phyloP scores from a whole-genome alignment of 148 eudicot genomes.

The Rhododendron simsii region DNA sequence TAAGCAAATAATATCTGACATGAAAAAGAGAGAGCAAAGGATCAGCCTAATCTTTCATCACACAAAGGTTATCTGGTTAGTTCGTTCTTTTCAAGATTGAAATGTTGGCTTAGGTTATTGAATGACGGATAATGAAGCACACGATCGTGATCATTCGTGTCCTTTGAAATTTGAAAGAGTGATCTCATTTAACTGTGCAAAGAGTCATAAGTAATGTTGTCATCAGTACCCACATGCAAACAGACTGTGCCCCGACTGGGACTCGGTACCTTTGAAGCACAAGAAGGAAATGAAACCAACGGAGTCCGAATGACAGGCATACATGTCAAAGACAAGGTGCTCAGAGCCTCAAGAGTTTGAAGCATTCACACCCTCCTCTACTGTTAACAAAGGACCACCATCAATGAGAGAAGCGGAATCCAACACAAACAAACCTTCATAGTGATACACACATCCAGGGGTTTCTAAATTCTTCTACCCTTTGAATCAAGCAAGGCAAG shows the following conservation, averaged over 20 bases:
- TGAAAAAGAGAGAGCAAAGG: not conserved
- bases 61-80: not conserved
- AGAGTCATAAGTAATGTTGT: not conserved
- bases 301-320: not conserved
- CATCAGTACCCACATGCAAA: not conserved
- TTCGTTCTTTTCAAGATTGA: not conserved
- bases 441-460: not conserved
- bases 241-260: not conserved
- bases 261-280: not conserved
- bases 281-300: not conserved
- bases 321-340: not conserved
- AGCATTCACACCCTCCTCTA: not conserved
- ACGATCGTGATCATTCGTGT: not conserved
- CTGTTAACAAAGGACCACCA: not conserved
- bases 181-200: not conserved
- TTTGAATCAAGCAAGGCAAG: not conserved
- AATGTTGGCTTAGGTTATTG: not conserved
- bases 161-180: not conserved
- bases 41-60: not conserved
- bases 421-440: not conserved
- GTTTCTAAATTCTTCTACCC: not conserved
- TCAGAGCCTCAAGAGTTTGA: not conserved
- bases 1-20: not conserved
- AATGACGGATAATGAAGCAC: not conserved
- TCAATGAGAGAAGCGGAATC: not conserved